phyloP scores from a whole-genome alignment of 768 basidiomycete species.

The Coprinopsis cinerea region DNA sequence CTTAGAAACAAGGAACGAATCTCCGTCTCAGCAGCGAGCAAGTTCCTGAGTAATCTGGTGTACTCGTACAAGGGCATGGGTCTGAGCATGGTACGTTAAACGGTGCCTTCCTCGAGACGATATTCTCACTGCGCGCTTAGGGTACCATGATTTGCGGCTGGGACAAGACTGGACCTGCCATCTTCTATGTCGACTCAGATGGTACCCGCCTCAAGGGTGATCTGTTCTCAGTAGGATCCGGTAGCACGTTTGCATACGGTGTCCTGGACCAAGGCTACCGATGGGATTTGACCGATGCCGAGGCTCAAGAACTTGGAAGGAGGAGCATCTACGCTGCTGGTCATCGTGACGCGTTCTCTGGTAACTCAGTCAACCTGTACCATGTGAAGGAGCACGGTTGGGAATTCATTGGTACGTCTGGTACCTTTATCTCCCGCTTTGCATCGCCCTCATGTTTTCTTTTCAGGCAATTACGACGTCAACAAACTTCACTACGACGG shows the following conservation, averaged over 20 bases:
- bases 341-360: slow-evolving; percentile 94
- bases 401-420: slow-evolving; percentile 82
- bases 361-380: slow-evolving; percentile 93
- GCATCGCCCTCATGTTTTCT: neutral
- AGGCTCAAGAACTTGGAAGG: slow-evolving; percentile 90
- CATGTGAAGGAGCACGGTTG: slow-evolving; percentile 94
- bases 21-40: slow-evolving; percentile 98
- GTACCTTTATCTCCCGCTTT: no score
- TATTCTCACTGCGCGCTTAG: slow-evolving; percentile 31
- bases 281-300: slow-evolving; percentile 89
- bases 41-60: slow-evolving; percentile 94
- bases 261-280: slow-evolving; percentile 92
- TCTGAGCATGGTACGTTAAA: slow-evolving; percentile 81
- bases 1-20: slow-evolving; percentile 95
- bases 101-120: neutral
- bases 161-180: slow-evolving; percentile 97
- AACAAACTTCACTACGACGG: slow-evolving; percentile 89
- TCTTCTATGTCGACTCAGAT: slow-evolving; percentile 98
- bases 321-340: slow-evolving; percentile 95
- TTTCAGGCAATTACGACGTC: slow-evolving; percentile 85
- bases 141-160: slow-evolving; percentile 99
- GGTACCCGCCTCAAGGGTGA: slow-evolving; percentile 94
- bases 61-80: slow-evolving; percentile 99
- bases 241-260: slow-evolving; percentile 98
- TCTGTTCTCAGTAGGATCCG: slow-evolving; percentile 98